These are phyloP conservation scores for Mycena sp. DNA, from an alignment of 1,284 basidiomycete species.

Conservation along the genomic window DNA sequence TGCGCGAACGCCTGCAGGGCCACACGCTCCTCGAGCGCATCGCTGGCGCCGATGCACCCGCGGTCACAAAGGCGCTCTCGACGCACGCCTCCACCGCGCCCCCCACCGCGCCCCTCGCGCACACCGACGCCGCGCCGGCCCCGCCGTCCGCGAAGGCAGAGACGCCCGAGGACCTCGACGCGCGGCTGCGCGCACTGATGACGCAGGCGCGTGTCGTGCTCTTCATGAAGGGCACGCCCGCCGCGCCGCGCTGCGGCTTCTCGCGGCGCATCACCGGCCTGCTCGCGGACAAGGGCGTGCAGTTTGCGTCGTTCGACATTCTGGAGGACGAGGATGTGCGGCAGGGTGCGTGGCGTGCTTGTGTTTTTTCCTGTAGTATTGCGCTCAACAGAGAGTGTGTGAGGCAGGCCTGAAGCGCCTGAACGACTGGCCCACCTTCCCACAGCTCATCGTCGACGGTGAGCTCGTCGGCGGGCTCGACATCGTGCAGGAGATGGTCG, in stretches of 20 bases:
- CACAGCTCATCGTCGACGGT: conserved; percentile 93
- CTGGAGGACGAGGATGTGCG: conserved; percentile 78
- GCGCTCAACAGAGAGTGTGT: no score
- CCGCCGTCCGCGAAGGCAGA: conserved; percentile 53
- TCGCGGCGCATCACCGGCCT: conserved; percentile 89
- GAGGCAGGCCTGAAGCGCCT: conserved; percentile 60
- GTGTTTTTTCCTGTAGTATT: background rate
- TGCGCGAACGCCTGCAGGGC: no score
- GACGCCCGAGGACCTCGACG: conserved; percentile 72
- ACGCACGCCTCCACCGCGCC: conserved; percentile 65
- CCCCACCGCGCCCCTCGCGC: conserved; percentile 51
- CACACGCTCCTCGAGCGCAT: conserved; percentile 89
- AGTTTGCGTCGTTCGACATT: conserved; percentile 89
- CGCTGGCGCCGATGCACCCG: conserved; percentile 82
- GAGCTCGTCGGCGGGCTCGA: conserved; percentile 97
- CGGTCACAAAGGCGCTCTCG: conserved; percentile 72
- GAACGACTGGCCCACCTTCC: conserved; percentile 98
- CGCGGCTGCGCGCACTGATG: conserved; percentile 76
- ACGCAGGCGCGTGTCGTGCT: conserved; percentile 79
- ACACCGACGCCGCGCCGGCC: conserved; percentile 50
- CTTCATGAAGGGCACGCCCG: conserved; percentile 97
- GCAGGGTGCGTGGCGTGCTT: conserved; percentile 54
- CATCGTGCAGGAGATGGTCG: conserved; percentile 76
- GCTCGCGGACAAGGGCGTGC: conserved; percentile 83
- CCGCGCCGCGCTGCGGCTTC: conserved; percentile 92